Evolutionary conservation across 805 yeast species (phyloP).

Genomic region (Candida manassasensis): DNA sequence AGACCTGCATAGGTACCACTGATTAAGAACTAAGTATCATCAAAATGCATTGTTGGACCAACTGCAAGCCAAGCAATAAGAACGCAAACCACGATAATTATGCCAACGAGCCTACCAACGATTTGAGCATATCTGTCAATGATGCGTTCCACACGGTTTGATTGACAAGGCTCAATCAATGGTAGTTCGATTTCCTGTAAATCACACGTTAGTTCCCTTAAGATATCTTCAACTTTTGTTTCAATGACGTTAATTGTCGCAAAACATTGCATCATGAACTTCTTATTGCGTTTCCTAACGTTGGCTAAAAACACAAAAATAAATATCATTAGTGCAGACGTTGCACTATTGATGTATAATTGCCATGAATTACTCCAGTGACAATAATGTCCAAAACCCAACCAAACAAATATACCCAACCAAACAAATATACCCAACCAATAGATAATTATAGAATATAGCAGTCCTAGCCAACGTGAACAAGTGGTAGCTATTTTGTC

Average conservation of each 20-base stretch:
- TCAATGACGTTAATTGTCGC: too few relatives aligned
- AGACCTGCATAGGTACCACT: constrained; percentile 45
- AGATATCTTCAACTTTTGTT: too few relatives aligned
- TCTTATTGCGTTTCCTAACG: too few relatives aligned
- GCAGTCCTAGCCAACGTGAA: not conserved
- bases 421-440: constrained; percentile 2
- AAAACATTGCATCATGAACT: too few relatives aligned
- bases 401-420: not conserved
- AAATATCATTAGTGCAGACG: too few relatives aligned
- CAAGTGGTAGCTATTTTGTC: not conserved
- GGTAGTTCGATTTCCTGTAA: too few relatives aligned
- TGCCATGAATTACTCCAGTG: constrained; percentile 2
- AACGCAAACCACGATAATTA: constrained; percentile 26
- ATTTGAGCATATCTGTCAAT: constrained; percentile 39
- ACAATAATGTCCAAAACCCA: not conserved
- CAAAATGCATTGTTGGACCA: constrained; percentile 33
- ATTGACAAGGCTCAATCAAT: too few relatives aligned
- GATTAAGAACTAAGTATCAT: constrained; percentile 41
- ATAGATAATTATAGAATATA: not conserved
- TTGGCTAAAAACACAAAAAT: too few relatives aligned
- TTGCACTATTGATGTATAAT: constrained; percentile 1
- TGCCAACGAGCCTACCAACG: constrained; percentile 40
- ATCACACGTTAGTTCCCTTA: too few relatives aligned
- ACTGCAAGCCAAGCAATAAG: constrained; percentile 33
- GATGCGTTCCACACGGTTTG: constrained; percentile 14